Conservation (phyloP, 2,329 filamentous ascomycete genomes). For the Whalleya microplaca region DNA sequence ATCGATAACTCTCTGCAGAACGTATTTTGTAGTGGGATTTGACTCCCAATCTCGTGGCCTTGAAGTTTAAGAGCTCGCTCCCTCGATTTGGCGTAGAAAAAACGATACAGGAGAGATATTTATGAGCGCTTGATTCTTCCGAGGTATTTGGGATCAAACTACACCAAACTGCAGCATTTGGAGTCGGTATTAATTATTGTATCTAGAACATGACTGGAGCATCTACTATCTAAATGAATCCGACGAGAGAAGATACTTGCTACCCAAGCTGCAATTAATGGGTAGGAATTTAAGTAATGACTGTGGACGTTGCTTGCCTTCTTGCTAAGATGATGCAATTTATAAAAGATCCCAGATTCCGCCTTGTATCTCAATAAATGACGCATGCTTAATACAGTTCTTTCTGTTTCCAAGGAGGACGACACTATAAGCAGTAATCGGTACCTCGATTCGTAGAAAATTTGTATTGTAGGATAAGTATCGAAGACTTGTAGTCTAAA, state of each 20-base stretch:
- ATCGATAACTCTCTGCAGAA: slow-evolving; percentile 10
- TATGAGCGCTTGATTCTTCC: background rate
- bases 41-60: slow-evolving; percentile 1
- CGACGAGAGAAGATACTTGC: too few relatives aligned
- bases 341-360: slow-evolving; percentile 5
- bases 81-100: slow-evolving; percentile 14
- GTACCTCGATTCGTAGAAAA: slow-evolving; percentile 6
- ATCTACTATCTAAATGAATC: too few relatives aligned
- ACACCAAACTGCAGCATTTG: background rate
- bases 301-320: background rate
- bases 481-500: background rate
- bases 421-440: slow-evolving; percentile 3
- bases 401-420: slow-evolving; percentile 8
- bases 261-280: too few relatives aligned
- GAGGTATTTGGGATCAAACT: background rate
- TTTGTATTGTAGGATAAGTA: slow-evolving; percentile 11
- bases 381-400: background rate
- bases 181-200: background rate
- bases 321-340: slow-evolving; percentile 1
- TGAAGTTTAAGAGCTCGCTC: background rate
- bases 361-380: background rate
- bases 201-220: too few relatives aligned
- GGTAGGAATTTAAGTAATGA: too few relatives aligned
- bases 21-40: background rate
- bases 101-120: slow-evolving; percentile 6